These are phyloP conservation scores for Vickermania ingenoplastis DNA, from an alignment of 208 protist species.

Conservation along the genomic window DNA sequence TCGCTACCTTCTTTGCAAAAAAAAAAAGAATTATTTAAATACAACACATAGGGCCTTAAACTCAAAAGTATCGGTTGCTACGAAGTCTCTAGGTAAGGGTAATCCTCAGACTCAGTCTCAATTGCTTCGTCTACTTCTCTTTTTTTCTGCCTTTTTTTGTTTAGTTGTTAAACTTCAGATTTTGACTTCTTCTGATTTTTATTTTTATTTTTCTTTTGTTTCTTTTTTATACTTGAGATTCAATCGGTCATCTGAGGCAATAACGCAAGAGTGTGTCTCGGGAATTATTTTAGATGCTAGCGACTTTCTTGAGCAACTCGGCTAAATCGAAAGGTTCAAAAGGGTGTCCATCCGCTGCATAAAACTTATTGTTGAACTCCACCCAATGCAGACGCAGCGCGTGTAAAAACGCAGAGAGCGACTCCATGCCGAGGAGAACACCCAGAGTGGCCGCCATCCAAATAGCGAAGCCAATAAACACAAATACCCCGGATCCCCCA, in stretches of 20 bases:
- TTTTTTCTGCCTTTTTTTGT: no score
- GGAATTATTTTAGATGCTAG: neutral
- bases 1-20: no score
- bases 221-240: conserved; percentile 3
- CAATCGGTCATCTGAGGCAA: no score
- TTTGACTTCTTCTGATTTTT: no score
- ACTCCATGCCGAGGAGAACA: conserved; percentile 98
- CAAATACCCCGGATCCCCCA: conserved; percentile 45
- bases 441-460: conserved; percentile 95
- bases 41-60: no score
- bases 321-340: conserved; percentile 89
- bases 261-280: no score
- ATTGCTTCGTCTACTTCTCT: no score
- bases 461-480: conserved; percentile 89
- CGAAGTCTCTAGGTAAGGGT: no score
- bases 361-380: conserved; percentile 98
- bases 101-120: no score
- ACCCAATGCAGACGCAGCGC: conserved; percentile 97
- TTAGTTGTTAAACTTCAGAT: no score
- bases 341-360: conserved; percentile 85
- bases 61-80: no score
- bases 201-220: conserved; percentile 5
- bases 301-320: conserved; percentile 3
- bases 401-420: conserved; percentile 98
- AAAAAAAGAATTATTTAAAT: no score